These are phyloP conservation scores for Penicillium paradoxum DNA, from an alignment of 495 filamentous ascomycete genomes.

Conservation along the genomic window DNA sequence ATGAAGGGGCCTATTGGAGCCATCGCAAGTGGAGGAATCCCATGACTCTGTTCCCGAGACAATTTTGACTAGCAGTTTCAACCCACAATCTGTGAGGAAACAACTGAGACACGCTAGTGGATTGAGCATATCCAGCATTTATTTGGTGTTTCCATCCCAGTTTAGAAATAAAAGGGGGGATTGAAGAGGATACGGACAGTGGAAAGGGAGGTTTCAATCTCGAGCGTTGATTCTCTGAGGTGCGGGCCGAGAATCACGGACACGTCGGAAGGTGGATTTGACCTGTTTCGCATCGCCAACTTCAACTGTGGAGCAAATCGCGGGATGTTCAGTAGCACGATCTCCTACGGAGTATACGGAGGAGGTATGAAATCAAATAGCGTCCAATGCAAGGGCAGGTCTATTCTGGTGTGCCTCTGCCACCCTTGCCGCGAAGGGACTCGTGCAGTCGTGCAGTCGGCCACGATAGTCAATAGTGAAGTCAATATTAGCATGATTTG, in stretches of 20 bases:
- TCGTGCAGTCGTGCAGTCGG: slow-evolving; percentile 2
- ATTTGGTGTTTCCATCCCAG: neutral
- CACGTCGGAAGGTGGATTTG: neutral
- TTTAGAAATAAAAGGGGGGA: neutral
- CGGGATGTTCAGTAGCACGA: neutral
- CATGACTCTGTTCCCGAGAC: neutral
- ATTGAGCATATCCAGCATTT: neutral
- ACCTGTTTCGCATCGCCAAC: neutral
- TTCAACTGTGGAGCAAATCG: neutral
- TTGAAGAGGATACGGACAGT: neutral
- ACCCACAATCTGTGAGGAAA: too few relatives aligned
- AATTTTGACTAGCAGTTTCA: neutral
- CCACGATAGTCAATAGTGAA: slow-evolving; percentile 1
- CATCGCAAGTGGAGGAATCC: neutral
- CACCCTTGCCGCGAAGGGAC: slow-evolving; percentile 1
- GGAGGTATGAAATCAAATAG: neutral
- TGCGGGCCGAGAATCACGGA: neutral
- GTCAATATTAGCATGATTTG: neutral
- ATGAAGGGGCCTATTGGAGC: neutral
- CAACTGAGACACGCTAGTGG: neutral
- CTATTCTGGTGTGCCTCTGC: neutral
- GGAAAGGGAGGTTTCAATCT: neutral
- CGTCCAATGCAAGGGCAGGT: neutral
- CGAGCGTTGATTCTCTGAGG: neutral
- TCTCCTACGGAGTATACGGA: neutral